Evolutionary conservation across 1,284 basidiomycete species (phyloP).

Genomic region (Naganishia sp.): DNA sequence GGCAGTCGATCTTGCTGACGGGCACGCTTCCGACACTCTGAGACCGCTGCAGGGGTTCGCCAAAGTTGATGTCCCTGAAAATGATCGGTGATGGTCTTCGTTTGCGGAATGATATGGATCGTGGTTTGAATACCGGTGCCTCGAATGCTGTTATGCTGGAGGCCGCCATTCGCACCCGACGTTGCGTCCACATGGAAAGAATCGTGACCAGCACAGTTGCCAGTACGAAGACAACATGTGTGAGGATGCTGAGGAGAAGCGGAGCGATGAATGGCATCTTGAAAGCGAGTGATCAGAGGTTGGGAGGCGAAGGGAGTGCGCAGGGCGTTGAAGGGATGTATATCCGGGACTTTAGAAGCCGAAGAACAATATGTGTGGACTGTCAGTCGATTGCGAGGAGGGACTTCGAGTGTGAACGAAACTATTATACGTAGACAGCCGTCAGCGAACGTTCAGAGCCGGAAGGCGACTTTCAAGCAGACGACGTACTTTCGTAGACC

Average conservation of each 20-base stretch:
- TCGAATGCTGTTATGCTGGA: slow-evolving; percentile 19
- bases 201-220: slow-evolving; percentile 25
- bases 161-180: slow-evolving; percentile 27
- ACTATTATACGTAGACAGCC: too few relatives aligned
- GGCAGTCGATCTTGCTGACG: slow-evolving; percentile 17
- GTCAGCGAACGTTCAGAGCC: too few relatives aligned
- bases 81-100: slow-evolving; percentile 8
- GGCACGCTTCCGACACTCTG: slow-evolving; percentile 15
- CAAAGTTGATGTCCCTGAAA: slow-evolving; percentile 13
- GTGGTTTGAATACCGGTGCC: slow-evolving; percentile 17
- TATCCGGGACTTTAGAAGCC: too few relatives aligned
- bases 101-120: slow-evolving; percentile 7
- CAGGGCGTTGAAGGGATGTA: neutral
- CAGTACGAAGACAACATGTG: slow-evolving; percentile 29
- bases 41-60: slow-evolving; percentile 22
- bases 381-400: too few relatives aligned
- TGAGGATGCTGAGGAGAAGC: slow-evolving; percentile 26
- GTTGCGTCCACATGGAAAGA: slow-evolving; percentile 33
- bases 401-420: too few relatives aligned
- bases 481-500: neutral
- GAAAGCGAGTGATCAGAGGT: neutral
- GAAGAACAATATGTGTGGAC: too few relatives aligned
- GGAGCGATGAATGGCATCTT: slow-evolving; percentile 29
- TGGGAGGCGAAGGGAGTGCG: neutral
- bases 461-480: neutral